Base-by-base conservation (phyloP, 106 monocot genomes). In the Chionographis japonica region DNA sequence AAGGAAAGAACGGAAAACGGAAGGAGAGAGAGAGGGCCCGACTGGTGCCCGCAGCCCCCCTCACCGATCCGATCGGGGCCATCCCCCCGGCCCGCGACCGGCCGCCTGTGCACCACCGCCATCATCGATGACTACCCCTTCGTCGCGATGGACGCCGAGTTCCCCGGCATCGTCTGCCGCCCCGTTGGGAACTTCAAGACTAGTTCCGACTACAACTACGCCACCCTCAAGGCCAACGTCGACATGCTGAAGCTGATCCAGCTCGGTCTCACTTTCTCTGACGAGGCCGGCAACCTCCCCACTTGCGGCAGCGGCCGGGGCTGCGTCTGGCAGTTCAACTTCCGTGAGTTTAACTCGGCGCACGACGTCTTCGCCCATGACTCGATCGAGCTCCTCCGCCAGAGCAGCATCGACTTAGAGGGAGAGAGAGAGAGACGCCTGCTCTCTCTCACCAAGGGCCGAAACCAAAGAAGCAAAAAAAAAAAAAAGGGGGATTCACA, bases 311-410 rank as follows among this genome's bases (percentile, higher is more conserved):
- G 52, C 38, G 83, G 66, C 5, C 53, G 52, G 7, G 60, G 63
- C 20, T 78, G 83, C 65, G 68, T 83, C 56, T 74, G 80, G 80
- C 80, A 74, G 80, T 80, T 80, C 77, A 82, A 82, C 38, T 82
- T 82, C 60, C 60, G 75, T 6, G 75, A 75, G 52, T 75, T 75
- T 35, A 56, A 68, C 60, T 38, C 58, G 10, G 13, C 62, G 43
- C 16, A 38, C 17, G 82, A 82, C 17, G 57, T 69, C 37, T 82
- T 50, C 64, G 77, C 82, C 0, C 0, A 40, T 36, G 82, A 77
- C 40, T 82, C 82, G 53, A 77, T 82, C 14, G 77, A 82, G 37
- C 77, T 82, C 14, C 82, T 82, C 43, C 68, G 65, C 12, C 68
- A 73, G 60, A 73, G 77, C 42, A 77, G 82, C 36, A 74, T 77